Evolutionary conservation across 257 asterid species (phyloP), one percentile per base, ranked within the genome.

Genomic region (Penstemon davidsonii): DNA sequence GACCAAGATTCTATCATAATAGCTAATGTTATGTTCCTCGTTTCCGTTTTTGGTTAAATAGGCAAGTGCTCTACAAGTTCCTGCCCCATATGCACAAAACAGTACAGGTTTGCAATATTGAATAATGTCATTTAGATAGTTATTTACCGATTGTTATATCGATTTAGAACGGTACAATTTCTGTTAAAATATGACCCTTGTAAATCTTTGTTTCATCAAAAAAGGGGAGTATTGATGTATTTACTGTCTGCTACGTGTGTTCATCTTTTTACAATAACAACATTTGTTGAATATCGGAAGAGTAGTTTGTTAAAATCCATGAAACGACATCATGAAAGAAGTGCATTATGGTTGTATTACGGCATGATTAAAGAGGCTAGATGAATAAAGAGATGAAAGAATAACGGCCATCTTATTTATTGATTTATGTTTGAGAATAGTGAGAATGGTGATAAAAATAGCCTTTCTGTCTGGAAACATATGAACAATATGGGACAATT

Each of bases 51-150:
- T 62, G 70, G 49, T 63, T 51, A 25, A 60, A 62, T 77, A 90
- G 97, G 89, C 83, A 53, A 77, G 75, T 67, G 82, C 73, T 62
- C 75, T 77, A 51, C 71, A 61, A 57, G 80, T 63, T 74, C 73
- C 68, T 70, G 76, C 68, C 6, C 64, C 72, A 19, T 46, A n/a
- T 67, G 76, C 58, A 18, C 77, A 71, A 6, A 75, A 69, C 77
- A 73, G 55, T 65, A 53, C 63, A 62, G 95, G 96, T 87, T 66
- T 19, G 60, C 47, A 45, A 67, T 75, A 57, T 69, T 72, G 41
- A 46, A 49, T 73, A 45, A 38, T 15, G 42, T 5, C 18, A 40
- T 5, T 37, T 57, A 13, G 11, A 6, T 15, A n/a, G 19, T 57
- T 12, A 41, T 5, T 13, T 12, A 3, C 10, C 4, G 44, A 38